phyloP scores from a whole-genome alignment of 1,139 yeast genomes.

The Blastobotrys serpentis region DNA sequence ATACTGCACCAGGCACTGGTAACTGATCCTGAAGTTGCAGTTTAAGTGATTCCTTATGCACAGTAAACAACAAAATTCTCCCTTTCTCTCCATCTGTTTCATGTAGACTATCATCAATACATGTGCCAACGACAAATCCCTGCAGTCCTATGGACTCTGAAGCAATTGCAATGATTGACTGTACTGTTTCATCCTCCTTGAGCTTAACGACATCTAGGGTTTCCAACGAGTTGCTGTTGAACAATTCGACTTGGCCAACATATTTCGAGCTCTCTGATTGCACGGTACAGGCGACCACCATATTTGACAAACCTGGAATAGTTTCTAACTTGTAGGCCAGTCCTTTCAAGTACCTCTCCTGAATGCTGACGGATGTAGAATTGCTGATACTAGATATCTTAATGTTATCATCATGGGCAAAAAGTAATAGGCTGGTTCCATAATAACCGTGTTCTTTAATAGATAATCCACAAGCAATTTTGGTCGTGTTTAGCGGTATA shows the following conservation, averaged over 20 bases:
- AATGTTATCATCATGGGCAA: neutral
- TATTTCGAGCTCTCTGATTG: neutral
- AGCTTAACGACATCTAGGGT: constrained; percentile 9
- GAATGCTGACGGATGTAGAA: constrained; percentile 3
- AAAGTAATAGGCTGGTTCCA: neutral
- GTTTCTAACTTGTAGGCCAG: constrained; percentile 1
- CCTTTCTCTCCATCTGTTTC: constrained; percentile 10
- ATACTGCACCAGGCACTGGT: constrained; percentile 1
- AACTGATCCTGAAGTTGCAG: constrained; percentile 9
- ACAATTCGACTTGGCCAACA: constrained; percentile 7
- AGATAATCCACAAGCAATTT: neutral
- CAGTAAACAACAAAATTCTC: constrained; percentile 9
- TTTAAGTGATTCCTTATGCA: constrained; percentile 4
- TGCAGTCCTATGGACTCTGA: constrained; percentile 12
- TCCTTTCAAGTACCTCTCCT: neutral
- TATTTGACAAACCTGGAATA: neutral
- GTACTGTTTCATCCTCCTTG: constrained; percentile 13
- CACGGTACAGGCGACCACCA: constrained; percentile 1
- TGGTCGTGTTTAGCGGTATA: neutral
- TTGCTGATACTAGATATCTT: constrained; percentile 3
- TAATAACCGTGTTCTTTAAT: neutral
- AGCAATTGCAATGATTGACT: constrained; percentile 1
- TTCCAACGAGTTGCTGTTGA: constrained; percentile 3
- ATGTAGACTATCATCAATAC: constrained; percentile 10
- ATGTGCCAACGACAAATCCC: constrained; percentile 19